These are phyloP conservation scores for Metarhizium album DNA, from an alignment of 2,329 filamentous ascomycete species.

Conservation along the genomic window DNA sequence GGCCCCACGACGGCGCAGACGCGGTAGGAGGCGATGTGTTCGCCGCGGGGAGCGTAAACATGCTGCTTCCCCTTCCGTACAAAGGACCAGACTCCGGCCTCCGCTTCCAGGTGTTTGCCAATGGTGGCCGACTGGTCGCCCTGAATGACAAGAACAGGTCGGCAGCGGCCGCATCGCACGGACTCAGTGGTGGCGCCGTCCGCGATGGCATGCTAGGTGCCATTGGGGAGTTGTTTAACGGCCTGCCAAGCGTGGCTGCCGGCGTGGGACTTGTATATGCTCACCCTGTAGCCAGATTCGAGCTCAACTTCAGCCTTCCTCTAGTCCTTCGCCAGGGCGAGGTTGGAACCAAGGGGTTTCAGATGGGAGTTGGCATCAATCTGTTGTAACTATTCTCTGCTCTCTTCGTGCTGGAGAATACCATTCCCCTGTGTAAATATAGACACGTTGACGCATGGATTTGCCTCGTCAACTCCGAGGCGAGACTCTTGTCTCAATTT, in stretches of 20 bases:
- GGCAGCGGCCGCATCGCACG: constrained; percentile 22
- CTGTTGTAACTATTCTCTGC: constrained; percentile 54
- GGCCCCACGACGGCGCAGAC: constrained; percentile 76
- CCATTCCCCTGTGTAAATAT: not conserved
- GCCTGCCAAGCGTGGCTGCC: constrained; percentile 73
- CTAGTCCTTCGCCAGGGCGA: constrained; percentile 74
- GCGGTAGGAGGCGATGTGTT: constrained; percentile 87
- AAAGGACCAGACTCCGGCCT: constrained; percentile 75
- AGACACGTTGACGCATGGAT: constrained; percentile 1
- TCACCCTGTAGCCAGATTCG: constrained; percentile 84
- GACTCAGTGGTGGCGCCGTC: constrained; percentile 34
- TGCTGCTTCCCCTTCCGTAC: constrained; percentile 75
- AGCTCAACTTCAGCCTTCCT: constrained; percentile 90
- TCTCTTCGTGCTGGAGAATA: not conserved
- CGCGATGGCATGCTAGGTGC: constrained; percentile 47
- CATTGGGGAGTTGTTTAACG: constrained; percentile 58
- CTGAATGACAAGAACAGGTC: constrained; percentile 49
- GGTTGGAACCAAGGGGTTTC: constrained; percentile 79
- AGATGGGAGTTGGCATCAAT: constrained; percentile 92
- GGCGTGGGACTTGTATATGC: constrained; percentile 90
- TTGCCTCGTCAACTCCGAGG: not conserved
- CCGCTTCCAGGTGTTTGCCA: constrained; percentile 81
- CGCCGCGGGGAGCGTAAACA: constrained; percentile 75
- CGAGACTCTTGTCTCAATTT: too few relatives aligned
- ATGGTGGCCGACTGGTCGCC: constrained; percentile 75